phyloP scores from a whole-genome alignment of 2,329 filamentous ascomycete genomes.

The Fusarium sp. region DNA sequence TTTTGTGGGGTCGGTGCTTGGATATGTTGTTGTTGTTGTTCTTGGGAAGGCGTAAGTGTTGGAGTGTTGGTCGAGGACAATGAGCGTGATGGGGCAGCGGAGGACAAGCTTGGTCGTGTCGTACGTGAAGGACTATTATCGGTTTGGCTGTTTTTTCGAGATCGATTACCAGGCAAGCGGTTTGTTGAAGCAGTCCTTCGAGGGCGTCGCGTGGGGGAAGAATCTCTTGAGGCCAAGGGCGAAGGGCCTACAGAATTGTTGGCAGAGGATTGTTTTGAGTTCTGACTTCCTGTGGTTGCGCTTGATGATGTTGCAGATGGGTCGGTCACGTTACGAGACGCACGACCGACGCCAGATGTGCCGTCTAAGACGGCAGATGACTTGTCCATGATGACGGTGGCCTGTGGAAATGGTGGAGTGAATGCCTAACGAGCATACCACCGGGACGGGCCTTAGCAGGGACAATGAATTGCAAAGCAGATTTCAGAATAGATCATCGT shows the following conservation, averaged over 20 bases:
- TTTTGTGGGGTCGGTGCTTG: conserved; percentile 74
- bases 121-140: conserved; percentile 71
- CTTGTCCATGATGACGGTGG: conserved; percentile 49
- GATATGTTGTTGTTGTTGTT: conserved; percentile 64
- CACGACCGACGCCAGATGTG: conserved; percentile 32
- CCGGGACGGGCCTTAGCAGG: conserved; percentile 44
- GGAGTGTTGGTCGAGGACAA: conserved; percentile 76
- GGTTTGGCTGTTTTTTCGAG: conserved; percentile 72
- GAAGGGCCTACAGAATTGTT: conserved; percentile 50
- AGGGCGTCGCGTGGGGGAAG: conserved; percentile 56
- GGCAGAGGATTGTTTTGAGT: conserved; percentile 50
- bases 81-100: conserved; percentile 71
- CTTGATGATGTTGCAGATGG: conserved; percentile 36
- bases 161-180: conserved; percentile 56
- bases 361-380: conserved; percentile 44
- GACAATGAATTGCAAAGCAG: conserved; percentile 42
- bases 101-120: conserved; percentile 61
- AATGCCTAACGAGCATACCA: conserved; percentile 47
- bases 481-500: conserved; percentile 48
- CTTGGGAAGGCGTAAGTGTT: conserved; percentile 69
- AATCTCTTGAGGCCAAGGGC: conserved; percentile 55
- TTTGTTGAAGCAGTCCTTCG: conserved; percentile 49
- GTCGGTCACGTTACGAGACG: conserved; percentile 33
- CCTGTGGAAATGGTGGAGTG: conserved; percentile 41
- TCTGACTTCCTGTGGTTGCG: conserved; percentile 42